Percentiles rank a stretch among this genome's conserved stretches.
Evolutionary conservation across 495 filamentous ascomycete genomes (phyloP).

Genomic region (Annulohypoxylon maeteangense): DNA sequence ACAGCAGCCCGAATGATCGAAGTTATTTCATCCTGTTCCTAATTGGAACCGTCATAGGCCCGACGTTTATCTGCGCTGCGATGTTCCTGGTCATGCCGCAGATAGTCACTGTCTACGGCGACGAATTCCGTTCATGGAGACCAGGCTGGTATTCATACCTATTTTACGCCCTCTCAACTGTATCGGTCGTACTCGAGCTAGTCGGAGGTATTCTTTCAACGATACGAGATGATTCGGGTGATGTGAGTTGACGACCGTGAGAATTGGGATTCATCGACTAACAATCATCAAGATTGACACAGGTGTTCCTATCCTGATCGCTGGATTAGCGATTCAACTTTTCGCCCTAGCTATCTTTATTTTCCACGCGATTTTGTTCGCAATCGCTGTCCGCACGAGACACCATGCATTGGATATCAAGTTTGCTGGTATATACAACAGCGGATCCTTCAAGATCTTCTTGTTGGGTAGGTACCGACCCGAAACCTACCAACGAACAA

Average conservation of each 20-base stretch:
- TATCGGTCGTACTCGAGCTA: conserved; percentile 51
- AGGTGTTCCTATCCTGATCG: conserved; percentile 48
- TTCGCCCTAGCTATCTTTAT: conserved; percentile 47
- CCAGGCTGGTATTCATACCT: conserved; percentile 48
- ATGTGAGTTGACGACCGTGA: conserved; percentile 24
- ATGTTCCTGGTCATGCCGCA: conserved; percentile 52
- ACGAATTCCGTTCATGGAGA: conserved; percentile 44
- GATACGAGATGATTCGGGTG: conserved; percentile 9
- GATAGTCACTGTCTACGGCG: conserved; percentile 54
- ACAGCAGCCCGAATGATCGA: conserved; percentile 38
- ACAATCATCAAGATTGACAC: conserved; percentile 45
- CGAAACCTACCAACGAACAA: neutral
- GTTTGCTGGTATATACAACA: conserved; percentile 48
- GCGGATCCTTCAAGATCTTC: conserved; percentile 49
- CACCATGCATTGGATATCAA: conserved; percentile 47
- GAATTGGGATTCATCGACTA: conserved; percentile 10
- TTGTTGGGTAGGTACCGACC: conserved; percentile 48
- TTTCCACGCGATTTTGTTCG: conserved; percentile 46
- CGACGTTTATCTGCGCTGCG: conserved; percentile 51
- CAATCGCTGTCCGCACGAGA: conserved; percentile 46
- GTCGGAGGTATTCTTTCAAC: conserved; percentile 45
- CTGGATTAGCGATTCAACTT: conserved; percentile 53
- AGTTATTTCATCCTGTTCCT: conserved; percentile 51
- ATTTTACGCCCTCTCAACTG: conserved; percentile 47
- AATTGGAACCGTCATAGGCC: conserved; percentile 53